A percentile compares a stretch with the other conserved stretches of the same genome.
phyloP scores from a whole-genome alignment of 1,139 yeast genomes.

The Yamadazyma kanchanaburiensis region DNA sequence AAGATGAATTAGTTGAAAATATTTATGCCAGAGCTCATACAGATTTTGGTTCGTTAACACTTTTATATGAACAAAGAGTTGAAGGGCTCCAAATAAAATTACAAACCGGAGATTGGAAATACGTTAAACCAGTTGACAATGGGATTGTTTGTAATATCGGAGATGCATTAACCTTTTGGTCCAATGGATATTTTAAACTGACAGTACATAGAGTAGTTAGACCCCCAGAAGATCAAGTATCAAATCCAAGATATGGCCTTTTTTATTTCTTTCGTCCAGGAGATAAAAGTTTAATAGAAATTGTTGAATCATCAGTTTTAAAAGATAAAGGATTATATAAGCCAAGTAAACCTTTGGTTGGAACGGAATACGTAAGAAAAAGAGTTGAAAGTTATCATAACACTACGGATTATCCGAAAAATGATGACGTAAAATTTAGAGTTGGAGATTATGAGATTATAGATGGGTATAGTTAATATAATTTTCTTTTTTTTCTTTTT shows the following conservation, averaged over 20 bases:
- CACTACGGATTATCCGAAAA: conserved; percentile 18
- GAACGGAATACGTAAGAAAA: conserved; percentile 27
- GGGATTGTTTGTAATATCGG: conserved; percentile 31
- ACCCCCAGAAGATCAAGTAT: conserved; percentile 28
- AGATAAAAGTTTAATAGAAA: conserved; percentile 22
- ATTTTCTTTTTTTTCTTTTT: too few species aligned
- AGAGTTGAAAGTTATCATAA: conserved; percentile 27
- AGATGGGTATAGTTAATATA: conserved; percentile 18
- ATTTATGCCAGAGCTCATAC: conserved; percentile 31
- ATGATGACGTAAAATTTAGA: conserved; percentile 20
- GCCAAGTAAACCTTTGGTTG: conserved; percentile 19
- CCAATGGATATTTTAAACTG: conserved; percentile 31
- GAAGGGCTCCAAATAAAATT: conserved; percentile 27
- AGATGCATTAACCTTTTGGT: conserved; percentile 29
- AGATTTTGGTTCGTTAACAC: conserved; percentile 28
- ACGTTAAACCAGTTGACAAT: conserved; percentile 24
- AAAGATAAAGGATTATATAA: conserved; percentile 24
- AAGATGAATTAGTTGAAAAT: conserved; percentile 25
- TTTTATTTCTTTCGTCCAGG: conserved; percentile 35
- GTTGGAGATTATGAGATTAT: conserved; percentile 24
- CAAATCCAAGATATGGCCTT: conserved; percentile 27
- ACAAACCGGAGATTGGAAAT: conserved; percentile 24
- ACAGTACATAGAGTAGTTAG: conserved; percentile 29
- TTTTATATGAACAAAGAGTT: conserved; percentile 26
- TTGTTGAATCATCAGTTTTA: conserved; percentile 30